Evolutionary conservation across 2,329 filamentous ascomycete genomes (phyloP).

Genomic region (Fusarium sp.): DNA sequence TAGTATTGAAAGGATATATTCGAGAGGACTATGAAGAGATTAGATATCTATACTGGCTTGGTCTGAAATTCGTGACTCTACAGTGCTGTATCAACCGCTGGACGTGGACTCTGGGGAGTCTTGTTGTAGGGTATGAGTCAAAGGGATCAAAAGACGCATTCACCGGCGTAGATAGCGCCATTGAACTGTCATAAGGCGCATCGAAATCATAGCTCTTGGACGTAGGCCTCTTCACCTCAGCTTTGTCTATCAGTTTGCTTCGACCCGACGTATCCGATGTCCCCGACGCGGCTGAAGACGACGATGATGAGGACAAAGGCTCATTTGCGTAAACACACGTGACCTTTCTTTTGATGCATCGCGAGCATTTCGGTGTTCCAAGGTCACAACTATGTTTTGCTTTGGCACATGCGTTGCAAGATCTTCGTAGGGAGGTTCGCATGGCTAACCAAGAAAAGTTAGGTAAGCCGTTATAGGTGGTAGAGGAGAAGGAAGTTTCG

Average conservation of each 20-base stretch:
- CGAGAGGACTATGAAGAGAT: constrained; percentile 62
- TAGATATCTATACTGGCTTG: constrained; percentile 18
- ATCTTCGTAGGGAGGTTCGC: constrained; percentile 67
- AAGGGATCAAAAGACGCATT: constrained; percentile 63
- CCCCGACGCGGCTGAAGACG: not conserved
- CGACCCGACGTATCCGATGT: constrained; percentile 21
- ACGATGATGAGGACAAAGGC: constrained; percentile 53
- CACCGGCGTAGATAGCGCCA: constrained; percentile 41
- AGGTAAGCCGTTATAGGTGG: constrained; percentile 8
- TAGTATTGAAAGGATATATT: constrained; percentile 72
- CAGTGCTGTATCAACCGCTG: constrained; percentile 68
- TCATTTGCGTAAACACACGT: constrained; percentile 66
- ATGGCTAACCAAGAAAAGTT: constrained; percentile 50
- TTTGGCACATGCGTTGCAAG: constrained; percentile 66
- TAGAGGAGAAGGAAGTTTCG: constrained; percentile 24
- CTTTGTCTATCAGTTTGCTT: not conserved
- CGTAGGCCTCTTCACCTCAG: not conserved
- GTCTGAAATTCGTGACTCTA: constrained; percentile 48
- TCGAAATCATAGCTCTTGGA: not conserved
- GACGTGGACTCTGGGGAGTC: constrained; percentile 62
- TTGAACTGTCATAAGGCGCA: not conserved
- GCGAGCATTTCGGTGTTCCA: constrained; percentile 64
- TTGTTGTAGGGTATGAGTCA: constrained; percentile 65
- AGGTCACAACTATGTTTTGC: constrained; percentile 68
- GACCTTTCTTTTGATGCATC: constrained; percentile 62